These are phyloP conservation scores for Backusella westeae DNA, from an alignment of 192 early-diverging fungal species.

Conservation along the genomic window DNA sequence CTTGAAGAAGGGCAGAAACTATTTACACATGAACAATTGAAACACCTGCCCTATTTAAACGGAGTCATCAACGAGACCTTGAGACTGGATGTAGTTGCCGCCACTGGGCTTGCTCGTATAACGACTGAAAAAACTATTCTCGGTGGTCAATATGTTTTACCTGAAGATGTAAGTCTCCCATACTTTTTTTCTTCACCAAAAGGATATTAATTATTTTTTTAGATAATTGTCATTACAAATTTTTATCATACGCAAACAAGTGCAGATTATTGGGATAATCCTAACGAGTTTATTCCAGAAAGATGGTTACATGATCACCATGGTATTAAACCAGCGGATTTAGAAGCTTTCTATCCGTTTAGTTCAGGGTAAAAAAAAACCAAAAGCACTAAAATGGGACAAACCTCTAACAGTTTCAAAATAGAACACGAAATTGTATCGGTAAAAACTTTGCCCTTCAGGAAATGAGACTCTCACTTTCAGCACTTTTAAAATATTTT, in stretches of 20 bases:
- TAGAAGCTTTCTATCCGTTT: constrained; percentile 49
- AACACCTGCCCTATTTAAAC: constrained; percentile 36
- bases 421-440: constrained; percentile 45
- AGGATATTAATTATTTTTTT: no score
- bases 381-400: constrained; percentile 16
- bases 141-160: constrained; percentile 22
- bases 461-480: constrained; percentile 45
- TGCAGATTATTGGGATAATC: constrained; percentile 41
- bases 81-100: constrained; percentile 31
- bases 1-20: constrained; percentile 4
- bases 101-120: constrained; percentile 16
- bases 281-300: constrained; percentile 47
- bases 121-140: constrained; percentile 19
- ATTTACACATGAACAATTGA: constrained; percentile 35
- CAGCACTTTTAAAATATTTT: constrained; percentile 40
- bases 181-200: background rate
- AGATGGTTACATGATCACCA: constrained; percentile 40
- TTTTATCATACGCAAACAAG: constrained; percentile 13
- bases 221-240: constrained; percentile 10
- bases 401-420: background rate
- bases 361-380: constrained; percentile 33
- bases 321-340: constrained; percentile 19
- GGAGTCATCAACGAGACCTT: constrained; percentile 42
- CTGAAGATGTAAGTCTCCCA: constrained; percentile 16
- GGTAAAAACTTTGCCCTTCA: constrained; percentile 48